Evolutionary conservation across 352 stramenopile species (phyloP), one percentile per base, ranked within the genome.

Genomic region (Globisporangium recalcitrans): DNA sequence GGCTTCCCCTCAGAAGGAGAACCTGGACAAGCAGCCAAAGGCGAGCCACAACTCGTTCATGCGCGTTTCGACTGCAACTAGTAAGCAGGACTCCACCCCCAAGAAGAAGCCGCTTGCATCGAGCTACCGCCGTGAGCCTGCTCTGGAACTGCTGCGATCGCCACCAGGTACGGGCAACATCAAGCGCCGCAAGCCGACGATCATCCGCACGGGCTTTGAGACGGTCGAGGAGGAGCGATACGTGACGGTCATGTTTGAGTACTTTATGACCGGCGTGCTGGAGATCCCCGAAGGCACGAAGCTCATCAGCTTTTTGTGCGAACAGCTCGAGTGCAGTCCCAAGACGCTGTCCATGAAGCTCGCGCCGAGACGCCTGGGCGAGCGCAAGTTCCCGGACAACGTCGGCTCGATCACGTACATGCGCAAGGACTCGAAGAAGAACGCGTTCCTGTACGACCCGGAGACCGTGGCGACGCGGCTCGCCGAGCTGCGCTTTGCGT

Each of bases 171-270:
- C 67, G 4, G 65, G 62, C 46, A 63, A 63, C 57, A 56, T 63
- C 27, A 77, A 75, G 53, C 73, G 72, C 19, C 65, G 74, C 10
- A 79, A 75, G 26, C 78, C 81, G 29, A 83, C 72, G 31, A 90
- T 90, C 68, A 88, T 90, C 56, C 81, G 81, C 57, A 90, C 81
- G 66, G 81, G 81, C 36, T 90, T 90, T 54, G 78, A 88, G 40
- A 82, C 75, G 1, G 65, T 60, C 5, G 74, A 91, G 64, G 81
- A 91, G 66, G 79, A 88, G 54, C 62, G 74, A 52, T 87, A 82
- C 59, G 75, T 82, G 31, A 80, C 60, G 1, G 67, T 74, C 8
- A 70, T 91, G 42, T 73, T 87, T 58, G 77, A 91, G 65, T 87
- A 72, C 57, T 91, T 91, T 38, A 74, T 76, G 54, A 74, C 73